Base-by-base conservation (phyloP, 2,329 filamentous ascomycete species). In the Sporothrix sp. region DNA sequence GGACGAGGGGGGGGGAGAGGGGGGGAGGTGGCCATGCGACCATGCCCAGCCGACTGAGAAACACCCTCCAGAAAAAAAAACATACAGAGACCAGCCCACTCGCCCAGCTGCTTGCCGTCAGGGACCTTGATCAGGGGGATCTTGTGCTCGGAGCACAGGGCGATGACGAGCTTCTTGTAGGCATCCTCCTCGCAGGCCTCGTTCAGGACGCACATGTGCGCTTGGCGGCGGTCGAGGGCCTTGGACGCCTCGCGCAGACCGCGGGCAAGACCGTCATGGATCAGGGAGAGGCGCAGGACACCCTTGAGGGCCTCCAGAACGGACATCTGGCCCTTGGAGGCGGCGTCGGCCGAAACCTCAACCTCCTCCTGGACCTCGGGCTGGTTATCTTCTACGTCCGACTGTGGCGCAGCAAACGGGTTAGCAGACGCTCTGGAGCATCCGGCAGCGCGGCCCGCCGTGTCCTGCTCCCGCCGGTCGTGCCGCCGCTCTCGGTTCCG, bases 151-250 rank as follows among this genome's bases (percentile, higher is more conserved):
- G 85, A 87, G 87, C 93, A 98, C 56, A 98, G 86, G 58, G 93
- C 93, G 63, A 97, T 87, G 66, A 98, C 91, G 61, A 98, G 84
- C 86, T 98, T 98, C 89, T 98, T 98, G 83, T 98, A 98, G 62
- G 93, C 91, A 76, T 98, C 93, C 83, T 98, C 93, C 80, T 98
- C 93, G 81, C 93, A 98, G 62, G 86, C 85, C 84, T 98, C 93
- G 84, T 98, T 98, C 66, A 98, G 84, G 63, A 98, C 93, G 73
- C 93, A 98, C 90, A 98, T 97, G 80, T 98, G 93, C 56, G 93
- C 93, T 79, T 98, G 87, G 69, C 93, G 89, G 69, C 93, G 85
- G 76, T 98, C 93, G 67, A 98, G 88, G 59, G 93, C 91, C 82
- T 98, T 98, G 78, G 85, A 89, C 60, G 93, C 93, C 78, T 98